phyloP scores from a whole-genome alignment of 2,329 filamentous ascomycete species.

The Pseudodiploospora longispora region DNA sequence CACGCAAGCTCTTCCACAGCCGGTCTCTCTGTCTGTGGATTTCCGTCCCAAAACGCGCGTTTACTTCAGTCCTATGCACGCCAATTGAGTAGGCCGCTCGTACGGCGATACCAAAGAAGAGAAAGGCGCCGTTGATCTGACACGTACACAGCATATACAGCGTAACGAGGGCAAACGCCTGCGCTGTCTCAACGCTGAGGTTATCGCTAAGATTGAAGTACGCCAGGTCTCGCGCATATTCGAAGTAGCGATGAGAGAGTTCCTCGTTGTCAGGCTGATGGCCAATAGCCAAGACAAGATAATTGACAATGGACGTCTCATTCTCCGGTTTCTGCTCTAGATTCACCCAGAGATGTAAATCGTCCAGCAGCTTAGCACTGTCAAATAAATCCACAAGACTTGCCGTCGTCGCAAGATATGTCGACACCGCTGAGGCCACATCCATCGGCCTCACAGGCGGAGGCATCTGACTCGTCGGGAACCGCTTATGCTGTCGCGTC shows the following conservation, averaged over 20 bases:
- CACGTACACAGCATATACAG: conserved; percentile 47
- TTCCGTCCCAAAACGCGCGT: conserved; percentile 39
- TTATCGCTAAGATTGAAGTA: conserved; percentile 37
- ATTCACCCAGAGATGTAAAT: conserved; percentile 35
- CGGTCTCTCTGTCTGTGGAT: conserved; percentile 37
- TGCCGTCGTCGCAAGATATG: conserved; percentile 33
- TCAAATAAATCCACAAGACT: conserved; percentile 43
- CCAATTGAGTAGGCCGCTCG: conserved; percentile 46
- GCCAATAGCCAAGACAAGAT: conserved; percentile 44
- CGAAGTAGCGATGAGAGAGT: conserved; percentile 37
- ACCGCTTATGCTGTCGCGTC: conserved; percentile 9
- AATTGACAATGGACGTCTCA: conserved; percentile 34
- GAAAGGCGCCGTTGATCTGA: conserved; percentile 46
- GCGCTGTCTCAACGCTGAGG: conserved; percentile 40
- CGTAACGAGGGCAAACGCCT: conserved; percentile 42
- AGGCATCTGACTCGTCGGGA: not conserved
- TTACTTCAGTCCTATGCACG: conserved; percentile 45
- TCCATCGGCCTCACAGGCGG: conserved; percentile 20
- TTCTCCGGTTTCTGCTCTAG: conserved; percentile 26
- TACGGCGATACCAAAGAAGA: conserved; percentile 46
- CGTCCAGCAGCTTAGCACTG: conserved; percentile 27
- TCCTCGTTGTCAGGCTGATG: conserved; percentile 33
- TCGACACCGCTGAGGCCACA: conserved; percentile 22
- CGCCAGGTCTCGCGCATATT: conserved; percentile 39
- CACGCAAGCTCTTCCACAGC: conserved; percentile 45